A percentile compares a stretch with the other conserved stretches of the same genome.
phyloP scores from a whole-genome alignment of 495 filamentous ascomycete genomes.

The Talaromyces thailandensis region DNA sequence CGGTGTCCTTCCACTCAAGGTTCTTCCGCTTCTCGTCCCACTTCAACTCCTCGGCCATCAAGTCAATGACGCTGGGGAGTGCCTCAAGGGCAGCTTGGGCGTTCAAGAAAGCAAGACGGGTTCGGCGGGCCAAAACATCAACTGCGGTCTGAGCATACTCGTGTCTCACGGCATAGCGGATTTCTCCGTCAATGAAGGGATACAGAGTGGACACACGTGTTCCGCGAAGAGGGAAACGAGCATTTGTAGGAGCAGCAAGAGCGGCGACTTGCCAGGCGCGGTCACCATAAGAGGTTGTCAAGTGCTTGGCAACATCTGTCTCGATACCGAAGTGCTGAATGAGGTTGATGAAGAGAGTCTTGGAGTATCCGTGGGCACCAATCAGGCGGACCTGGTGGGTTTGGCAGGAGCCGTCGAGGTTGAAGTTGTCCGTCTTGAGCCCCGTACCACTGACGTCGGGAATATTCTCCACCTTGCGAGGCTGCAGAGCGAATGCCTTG shows the following conservation, averaged over 20 bases:
- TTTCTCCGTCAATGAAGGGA: constrained; percentile 94
- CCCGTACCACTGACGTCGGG: constrained; percentile 70
- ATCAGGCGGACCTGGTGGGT: constrained; percentile 85
- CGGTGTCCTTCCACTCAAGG: constrained; percentile 75
- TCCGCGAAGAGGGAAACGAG: constrained; percentile 82
- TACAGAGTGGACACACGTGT: constrained; percentile 74
- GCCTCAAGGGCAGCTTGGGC: constrained; percentile 92
- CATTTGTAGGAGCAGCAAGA: constrained; percentile 68
- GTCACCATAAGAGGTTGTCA: constrained; percentile 86
- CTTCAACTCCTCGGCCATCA: constrained; percentile 82
- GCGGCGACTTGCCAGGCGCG: constrained; percentile 92
- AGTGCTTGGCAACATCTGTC: constrained; percentile 88
- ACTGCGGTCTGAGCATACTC: constrained; percentile 94
- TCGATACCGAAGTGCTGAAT: constrained; percentile 97
- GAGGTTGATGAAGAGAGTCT: constrained; percentile 96
- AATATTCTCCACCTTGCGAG: constrained; percentile 46
- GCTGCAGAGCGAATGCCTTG: constrained; percentile 60
- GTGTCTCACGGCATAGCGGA: constrained; percentile 80
- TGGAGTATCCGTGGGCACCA: constrained; percentile 88
- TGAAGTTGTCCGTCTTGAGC: constrained; percentile 60
- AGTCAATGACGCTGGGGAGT: constrained; percentile 78
- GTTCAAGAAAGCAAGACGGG: constrained; percentile 86
- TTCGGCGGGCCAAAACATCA: constrained; percentile 83
- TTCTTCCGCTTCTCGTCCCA: constrained; percentile 73
- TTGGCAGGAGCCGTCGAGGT: constrained; percentile 78